These are phyloP conservation scores for Wolfiporia cocos DNA, from an alignment of 1,284 basidiomycete genomes.

Conservation along the genomic window DNA sequence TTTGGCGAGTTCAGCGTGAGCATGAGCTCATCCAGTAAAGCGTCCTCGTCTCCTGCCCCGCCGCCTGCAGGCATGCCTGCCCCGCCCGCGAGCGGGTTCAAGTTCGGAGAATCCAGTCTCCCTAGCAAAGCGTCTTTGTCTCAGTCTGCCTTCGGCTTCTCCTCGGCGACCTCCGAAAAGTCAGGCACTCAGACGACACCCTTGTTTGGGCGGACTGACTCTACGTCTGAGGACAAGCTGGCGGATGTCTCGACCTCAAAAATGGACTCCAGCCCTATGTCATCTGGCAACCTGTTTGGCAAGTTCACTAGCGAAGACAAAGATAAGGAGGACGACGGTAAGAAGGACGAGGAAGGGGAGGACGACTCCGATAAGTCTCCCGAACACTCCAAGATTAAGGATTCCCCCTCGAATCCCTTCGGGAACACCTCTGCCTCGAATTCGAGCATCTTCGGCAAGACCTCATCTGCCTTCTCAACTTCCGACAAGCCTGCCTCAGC, in stretches of 20 bases:
- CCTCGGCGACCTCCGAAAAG: not conserved
- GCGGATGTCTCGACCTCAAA: not conserved
- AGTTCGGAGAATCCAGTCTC: too few species aligned
- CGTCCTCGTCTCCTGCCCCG: slow-evolving; percentile 1
- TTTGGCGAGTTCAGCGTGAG: too few species aligned
- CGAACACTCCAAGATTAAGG: too few species aligned
- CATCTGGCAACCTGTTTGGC: slow-evolving; percentile 17
- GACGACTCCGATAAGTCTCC: too few species aligned
- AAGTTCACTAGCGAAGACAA: slow-evolving; percentile 9
- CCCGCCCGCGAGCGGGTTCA: slow-evolving; percentile 7
- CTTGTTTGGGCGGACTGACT: too few species aligned
- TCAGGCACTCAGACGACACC: too few species aligned
- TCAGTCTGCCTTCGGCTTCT: slow-evolving; percentile 7
- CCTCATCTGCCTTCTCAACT: slow-evolving; percentile 11
- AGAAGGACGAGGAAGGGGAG: slow-evolving; percentile 13
- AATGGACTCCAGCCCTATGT: slow-evolving; percentile 3
- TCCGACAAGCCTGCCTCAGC: slow-evolving; percentile 13
- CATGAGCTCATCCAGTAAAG: too few species aligned
- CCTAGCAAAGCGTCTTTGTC: slow-evolving; percentile 11
- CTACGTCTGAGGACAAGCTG: slow-evolving; percentile 1
- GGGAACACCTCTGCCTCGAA: not conserved
- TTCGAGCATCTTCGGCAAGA: slow-evolving; percentile 11
- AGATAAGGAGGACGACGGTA: slow-evolving; percentile 7
- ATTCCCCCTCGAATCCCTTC: slow-evolving; percentile 7
- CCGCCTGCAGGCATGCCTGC: not conserved